phyloP scores from a whole-genome alignment of 2,329 filamentous ascomycete genomes.

The Aspergillus oerlinghausenensis region DNA sequence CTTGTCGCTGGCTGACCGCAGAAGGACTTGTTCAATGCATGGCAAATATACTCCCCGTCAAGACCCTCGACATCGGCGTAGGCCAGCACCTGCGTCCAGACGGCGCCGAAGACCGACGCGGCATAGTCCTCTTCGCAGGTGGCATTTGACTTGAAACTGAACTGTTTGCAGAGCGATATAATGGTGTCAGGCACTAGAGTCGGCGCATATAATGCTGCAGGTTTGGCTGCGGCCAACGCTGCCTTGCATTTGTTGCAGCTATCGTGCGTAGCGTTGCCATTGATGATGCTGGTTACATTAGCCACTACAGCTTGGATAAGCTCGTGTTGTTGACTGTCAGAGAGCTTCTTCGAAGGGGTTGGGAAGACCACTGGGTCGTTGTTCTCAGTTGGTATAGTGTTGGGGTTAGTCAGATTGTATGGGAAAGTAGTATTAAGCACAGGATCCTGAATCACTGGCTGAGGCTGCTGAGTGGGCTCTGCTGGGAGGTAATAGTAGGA shows the following conservation, averaged over 20 bases:
- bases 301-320: slow-evolving; percentile 40
- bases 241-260: slow-evolving; percentile 54
- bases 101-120: slow-evolving; percentile 47
- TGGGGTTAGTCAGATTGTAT: slow-evolving; percentile 51
- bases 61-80: slow-evolving; percentile 50
- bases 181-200: slow-evolving; percentile 47
- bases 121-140: slow-evolving; percentile 48
- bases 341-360: slow-evolving; percentile 43
- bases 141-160: slow-evolving; percentile 43
- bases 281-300: slow-evolving; percentile 45
- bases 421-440: slow-evolving; percentile 53
- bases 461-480: slow-evolving; percentile 46
- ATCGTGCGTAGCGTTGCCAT: slow-evolving; percentile 32
- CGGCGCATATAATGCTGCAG: slow-evolving; percentile 48
- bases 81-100: slow-evolving; percentile 56
- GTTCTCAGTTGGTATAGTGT: slow-evolving; percentile 46
- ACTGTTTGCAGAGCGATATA: slow-evolving; percentile 48
- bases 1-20: slow-evolving; percentile 46
- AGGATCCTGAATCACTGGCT: slow-evolving; percentile 51
- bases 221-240: slow-evolving; percentile 48
- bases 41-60: slow-evolving; percentile 56
- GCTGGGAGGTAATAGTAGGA: slow-evolving; percentile 45
- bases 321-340: slow-evolving; percentile 33
- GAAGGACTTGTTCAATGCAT: slow-evolving; percentile 44
- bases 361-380: slow-evolving; percentile 51